Conservation (phyloP, 495 filamentous ascomycete species). For the Neurospora tetraspora region DNA sequence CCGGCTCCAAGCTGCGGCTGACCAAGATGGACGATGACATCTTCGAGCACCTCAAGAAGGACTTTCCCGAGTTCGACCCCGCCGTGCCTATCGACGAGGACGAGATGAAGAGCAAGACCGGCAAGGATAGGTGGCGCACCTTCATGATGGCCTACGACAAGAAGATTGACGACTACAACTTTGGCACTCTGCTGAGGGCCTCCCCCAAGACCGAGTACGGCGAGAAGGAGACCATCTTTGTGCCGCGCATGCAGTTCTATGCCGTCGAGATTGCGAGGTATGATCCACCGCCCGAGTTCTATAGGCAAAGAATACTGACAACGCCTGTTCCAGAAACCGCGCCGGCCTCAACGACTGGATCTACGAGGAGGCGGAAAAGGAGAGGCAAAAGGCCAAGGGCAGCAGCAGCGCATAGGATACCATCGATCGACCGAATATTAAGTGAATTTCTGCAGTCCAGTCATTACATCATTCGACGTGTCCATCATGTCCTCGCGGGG, state of each 20-base stretch:
- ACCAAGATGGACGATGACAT: constrained; percentile 95
- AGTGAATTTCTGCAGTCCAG: background rate
- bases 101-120: constrained; percentile 92
- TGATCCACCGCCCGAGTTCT: constrained; percentile 10
- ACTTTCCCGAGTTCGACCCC: constrained; percentile 90
- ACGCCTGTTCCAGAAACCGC: constrained; percentile 47
- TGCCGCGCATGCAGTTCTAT: constrained; percentile 96
- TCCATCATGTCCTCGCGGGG: background rate
- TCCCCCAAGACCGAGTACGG: constrained; percentile 77
- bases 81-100: constrained; percentile 74
- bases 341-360: constrained; percentile 93
- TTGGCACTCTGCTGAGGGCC: constrained; percentile 80
- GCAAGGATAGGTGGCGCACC: constrained; percentile 92
- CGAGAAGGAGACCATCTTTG: constrained; percentile 86
- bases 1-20: constrained; percentile 73
- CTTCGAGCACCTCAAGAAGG: constrained; percentile 69
- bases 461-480: background rate
- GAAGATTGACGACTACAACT: constrained; percentile 91
- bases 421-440: background rate
- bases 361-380: constrained; percentile 55
- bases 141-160: constrained; percentile 94
- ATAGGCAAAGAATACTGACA: too few relatives aligned
- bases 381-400: constrained; percentile 13
- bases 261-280: constrained; percentile 88
- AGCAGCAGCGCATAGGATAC: constrained; percentile 6